Evolutionary conservation across 2,329 filamentous ascomycete species (phyloP).

Genomic region (Diaporthe eres): DNA sequence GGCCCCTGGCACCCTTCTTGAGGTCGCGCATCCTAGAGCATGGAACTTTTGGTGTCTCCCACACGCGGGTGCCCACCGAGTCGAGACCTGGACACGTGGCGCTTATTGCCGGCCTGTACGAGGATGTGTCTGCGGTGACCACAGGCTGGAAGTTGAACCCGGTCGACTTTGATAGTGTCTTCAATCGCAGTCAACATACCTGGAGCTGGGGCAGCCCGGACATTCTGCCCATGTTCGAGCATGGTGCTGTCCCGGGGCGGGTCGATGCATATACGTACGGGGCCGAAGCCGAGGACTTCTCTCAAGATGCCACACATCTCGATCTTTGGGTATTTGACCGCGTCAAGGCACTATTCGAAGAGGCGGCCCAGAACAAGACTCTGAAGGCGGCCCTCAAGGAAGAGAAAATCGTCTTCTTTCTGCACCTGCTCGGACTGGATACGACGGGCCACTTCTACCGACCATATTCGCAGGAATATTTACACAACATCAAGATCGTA

Average conservation of each 20-base stretch:
- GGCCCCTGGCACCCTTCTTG: conserved; percentile 90
- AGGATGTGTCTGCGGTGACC: conserved; percentile 96
- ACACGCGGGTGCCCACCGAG: conserved; percentile 96
- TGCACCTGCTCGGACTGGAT: conserved; percentile 93
- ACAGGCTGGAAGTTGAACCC: conserved; percentile 99
- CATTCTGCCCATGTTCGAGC: conserved; percentile 96
- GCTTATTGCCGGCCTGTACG: conserved; percentile 95
- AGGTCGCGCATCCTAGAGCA: conserved; percentile 89
- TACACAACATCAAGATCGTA: conserved; percentile 94
- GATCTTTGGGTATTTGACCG: conserved; percentile 97
- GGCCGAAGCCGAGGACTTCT: conserved; percentile 91
- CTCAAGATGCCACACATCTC: conserved; percentile 82
- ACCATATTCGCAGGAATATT: conserved; percentile 95
- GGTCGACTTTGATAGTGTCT: conserved; percentile 98
- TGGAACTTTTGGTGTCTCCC: conserved; percentile 96
- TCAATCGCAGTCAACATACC: conserved; percentile 95
- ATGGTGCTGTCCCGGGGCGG: conserved; percentile 88
- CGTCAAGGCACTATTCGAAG: conserved; percentile 87
- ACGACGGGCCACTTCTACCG: conserved; percentile 89
- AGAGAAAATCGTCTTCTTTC: conserved; percentile 93
- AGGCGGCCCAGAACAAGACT: conserved; percentile 83
- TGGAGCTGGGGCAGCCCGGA: conserved; percentile 99
- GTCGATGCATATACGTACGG: conserved; percentile 91
- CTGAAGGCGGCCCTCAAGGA: conserved; percentile 80
- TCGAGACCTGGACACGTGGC: conserved; percentile 97